phyloP scores from a whole-genome alignment of 169 alveolate genomes.

The Babesia ovis region DNA sequence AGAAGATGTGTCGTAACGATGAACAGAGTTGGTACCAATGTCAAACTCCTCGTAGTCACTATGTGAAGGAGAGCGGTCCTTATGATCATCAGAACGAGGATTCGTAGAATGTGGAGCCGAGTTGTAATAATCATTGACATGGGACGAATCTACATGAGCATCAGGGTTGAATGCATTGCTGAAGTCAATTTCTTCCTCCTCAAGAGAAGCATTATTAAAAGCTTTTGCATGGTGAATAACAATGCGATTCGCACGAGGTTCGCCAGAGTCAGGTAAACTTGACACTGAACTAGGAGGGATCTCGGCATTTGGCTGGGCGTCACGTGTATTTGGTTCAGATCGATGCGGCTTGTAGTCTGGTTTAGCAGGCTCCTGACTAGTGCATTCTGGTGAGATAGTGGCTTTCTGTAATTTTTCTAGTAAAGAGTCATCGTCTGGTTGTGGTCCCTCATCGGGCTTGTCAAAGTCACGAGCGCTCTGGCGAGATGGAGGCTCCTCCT shows the following conservation, averaged over 20 bases:
- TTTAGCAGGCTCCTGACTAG: no score
- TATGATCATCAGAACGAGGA: neutral
- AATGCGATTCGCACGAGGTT: neutral
- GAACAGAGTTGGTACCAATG: constrained; percentile 4
- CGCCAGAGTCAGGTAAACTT: no score
- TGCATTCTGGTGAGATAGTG: no score
- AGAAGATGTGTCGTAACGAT: neutral
- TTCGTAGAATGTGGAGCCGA: neutral
- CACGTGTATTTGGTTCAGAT: no score
- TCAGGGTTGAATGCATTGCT: constrained; percentile 4
- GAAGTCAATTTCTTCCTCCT: constrained; percentile 5
- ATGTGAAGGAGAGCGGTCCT: neutral
- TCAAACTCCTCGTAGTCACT: constrained; percentile 34
- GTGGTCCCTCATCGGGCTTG: no score
- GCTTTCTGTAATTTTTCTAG: no score
- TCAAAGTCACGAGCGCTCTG: no score
- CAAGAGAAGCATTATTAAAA: neutral
- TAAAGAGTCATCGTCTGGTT: no score
- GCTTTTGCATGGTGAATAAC: neutral
- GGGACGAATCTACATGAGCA: neutral
- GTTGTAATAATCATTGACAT: neutral
- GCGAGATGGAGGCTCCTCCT: no score
- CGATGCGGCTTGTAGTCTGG: no score
- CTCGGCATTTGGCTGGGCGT: no score
- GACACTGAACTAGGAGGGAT: no score